A percentile compares a stretch with the other conserved stretches of the same genome.
Evolutionary conservation across 202 grass and related monocot genomes (phyloP).

Genomic region (Cymbopogon flexuosus): DNA sequence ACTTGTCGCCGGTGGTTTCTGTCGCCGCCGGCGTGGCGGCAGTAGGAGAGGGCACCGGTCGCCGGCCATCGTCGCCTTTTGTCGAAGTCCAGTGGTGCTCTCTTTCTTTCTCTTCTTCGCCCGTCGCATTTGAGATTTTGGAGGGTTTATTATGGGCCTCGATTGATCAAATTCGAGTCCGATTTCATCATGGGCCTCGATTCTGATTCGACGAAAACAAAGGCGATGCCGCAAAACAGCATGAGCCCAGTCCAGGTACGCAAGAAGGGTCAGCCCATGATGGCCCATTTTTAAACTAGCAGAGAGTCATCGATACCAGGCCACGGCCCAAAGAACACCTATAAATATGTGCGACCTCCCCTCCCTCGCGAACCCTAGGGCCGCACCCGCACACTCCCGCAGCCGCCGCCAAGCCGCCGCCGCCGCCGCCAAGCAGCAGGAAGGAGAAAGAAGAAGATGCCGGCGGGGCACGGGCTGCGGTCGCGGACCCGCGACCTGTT

Average conservation of each 20-base stretch:
- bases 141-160: not conserved
- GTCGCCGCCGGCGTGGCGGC: slow-evolving; percentile 5
- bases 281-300: not conserved
- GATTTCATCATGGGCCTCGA: not conserved
- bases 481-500: slow-evolving; percentile 75
- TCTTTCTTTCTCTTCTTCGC: not conserved
- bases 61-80: not conserved
- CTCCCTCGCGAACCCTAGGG: slow-evolving; percentile 25
- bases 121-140: not conserved
- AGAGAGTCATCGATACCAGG: not conserved
- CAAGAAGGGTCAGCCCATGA: too few species aligned
- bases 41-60: not conserved
- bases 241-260: too few species aligned
- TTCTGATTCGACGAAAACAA: not conserved
- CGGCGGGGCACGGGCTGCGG: slow-evolving; percentile 75
- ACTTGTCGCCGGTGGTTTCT: slow-evolving; percentile 18
- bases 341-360: slow-evolving; percentile 3
- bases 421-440: slow-evolving; percentile 20
- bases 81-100: not conserved
- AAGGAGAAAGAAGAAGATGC: slow-evolving; percentile 44
- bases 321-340: not conserved
- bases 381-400: slow-evolving; percentile 13
- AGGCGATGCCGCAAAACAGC: not conserved
- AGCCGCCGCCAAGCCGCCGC: slow-evolving; percentile 4
- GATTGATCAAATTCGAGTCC: not conserved